Percentiles rank a stretch among this genome's conserved stretches.
Conservation (phyloP, 768 basidiomycete species). For the Boletus reticuloceps region DNA sequence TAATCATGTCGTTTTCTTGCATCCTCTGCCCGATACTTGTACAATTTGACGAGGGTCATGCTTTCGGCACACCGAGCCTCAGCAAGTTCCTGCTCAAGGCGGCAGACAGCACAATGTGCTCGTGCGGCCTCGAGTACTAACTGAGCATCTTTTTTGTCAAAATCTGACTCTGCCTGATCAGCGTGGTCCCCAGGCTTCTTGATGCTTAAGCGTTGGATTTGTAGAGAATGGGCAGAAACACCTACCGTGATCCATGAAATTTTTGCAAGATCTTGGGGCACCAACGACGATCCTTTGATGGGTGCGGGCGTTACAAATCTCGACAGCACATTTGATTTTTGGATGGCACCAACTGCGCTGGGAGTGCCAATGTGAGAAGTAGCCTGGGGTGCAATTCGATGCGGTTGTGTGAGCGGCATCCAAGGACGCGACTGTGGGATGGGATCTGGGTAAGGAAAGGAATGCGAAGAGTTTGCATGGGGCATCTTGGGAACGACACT, state of each 20-base stretch:
- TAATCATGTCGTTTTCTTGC: neutral
- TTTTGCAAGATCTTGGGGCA: neutral
- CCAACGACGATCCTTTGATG: neutral
- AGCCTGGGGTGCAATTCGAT: no score
- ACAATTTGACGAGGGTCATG: neutral
- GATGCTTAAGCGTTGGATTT: no score
- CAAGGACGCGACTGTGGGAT: no score
- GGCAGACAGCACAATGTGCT: neutral
- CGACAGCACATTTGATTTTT: neutral
- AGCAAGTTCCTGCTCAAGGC: neutral
- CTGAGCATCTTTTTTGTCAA: neutral
- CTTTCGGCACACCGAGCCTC: neutral
- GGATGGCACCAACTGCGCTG: neutral
- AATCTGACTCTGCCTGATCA: neutral
- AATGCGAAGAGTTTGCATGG: neutral
- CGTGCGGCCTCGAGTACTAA: neutral
- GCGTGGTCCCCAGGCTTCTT: no score
- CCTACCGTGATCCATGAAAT: no score
- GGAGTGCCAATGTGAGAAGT: neutral
- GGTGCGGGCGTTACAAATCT: neutral
- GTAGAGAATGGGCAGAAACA: no score
- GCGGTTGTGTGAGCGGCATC: no score
- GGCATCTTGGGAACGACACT: neutral
- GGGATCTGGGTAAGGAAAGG: neutral
- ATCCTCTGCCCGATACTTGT: neutral